Conservation (phyloP, 352 stramenopile genomes). For the Phytopythium oedochilum region DNA sequence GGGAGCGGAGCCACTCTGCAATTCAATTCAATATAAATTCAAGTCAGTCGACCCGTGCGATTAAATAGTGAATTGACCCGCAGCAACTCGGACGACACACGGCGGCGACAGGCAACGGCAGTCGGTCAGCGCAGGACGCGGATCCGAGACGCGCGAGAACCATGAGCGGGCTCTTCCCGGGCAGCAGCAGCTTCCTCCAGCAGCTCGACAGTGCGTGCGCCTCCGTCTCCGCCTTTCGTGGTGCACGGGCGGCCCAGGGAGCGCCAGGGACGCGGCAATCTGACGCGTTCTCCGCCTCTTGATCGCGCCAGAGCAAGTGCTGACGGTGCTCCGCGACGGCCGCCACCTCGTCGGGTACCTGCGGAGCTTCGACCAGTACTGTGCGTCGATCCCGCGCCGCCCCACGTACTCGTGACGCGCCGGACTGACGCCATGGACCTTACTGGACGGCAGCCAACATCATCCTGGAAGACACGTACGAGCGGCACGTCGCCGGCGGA, state of each 20-base stretch:
- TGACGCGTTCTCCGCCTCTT: too few relatives aligned
- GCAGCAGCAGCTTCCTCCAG: conserved; percentile 79
- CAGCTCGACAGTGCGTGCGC: conserved; percentile 74
- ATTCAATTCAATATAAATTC: background rate
- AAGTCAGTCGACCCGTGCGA: too few relatives aligned
- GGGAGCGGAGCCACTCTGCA: background rate
- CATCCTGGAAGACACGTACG: conserved; percentile 94
- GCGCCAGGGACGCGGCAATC: too few relatives aligned
- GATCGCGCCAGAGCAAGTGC: conserved; percentile 63
- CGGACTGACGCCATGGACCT: too few relatives aligned
- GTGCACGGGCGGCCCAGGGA: too few relatives aligned
- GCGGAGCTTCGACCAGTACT: conserved; percentile 87
- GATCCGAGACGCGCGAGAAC: background rate
- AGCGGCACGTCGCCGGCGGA: conserved; percentile 80
- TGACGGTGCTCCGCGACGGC: conserved; percentile 94
- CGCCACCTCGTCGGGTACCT: conserved; percentile 92
- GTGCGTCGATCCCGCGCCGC: conserved; percentile 23
- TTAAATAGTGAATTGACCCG: too few relatives aligned
- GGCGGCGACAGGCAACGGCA: too few relatives aligned
- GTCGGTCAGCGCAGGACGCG: too few relatives aligned
- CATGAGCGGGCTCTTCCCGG: conserved; percentile 78
- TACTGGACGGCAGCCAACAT: conserved; percentile 92
- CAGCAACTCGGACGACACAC: too few relatives aligned
- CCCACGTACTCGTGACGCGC: background rate
- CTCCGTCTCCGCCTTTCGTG: background rate